Evolutionary conservation across 1,284 basidiomycete genomes (phyloP).

Genomic region (Phellinidium pouzarii): DNA sequence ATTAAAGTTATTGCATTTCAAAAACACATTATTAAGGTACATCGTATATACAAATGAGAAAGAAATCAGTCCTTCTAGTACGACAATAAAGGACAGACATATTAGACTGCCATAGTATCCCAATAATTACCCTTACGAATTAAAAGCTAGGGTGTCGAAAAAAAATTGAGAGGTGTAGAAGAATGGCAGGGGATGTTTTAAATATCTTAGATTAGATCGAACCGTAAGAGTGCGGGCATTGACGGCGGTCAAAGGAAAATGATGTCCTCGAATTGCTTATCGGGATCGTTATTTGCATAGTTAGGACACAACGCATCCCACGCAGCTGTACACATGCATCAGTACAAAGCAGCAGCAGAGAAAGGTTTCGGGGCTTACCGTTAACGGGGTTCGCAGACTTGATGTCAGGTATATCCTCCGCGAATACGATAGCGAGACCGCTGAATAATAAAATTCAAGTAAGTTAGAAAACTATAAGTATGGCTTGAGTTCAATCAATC

Average conservation of each 20-base stretch:
- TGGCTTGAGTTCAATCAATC: neutral
- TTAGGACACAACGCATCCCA: slow-evolving; percentile 15
- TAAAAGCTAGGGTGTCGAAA: too few species aligned
- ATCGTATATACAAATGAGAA: too few species aligned
- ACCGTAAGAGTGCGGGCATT: too few species aligned
- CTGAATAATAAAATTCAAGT: slow-evolving; percentile 2
- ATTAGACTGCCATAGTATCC: too few species aligned
- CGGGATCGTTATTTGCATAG: slow-evolving; percentile 14
- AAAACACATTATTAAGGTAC: too few species aligned
- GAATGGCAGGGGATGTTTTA: too few species aligned
- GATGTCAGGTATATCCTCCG: slow-evolving; percentile 14
- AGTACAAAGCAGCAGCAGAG: neutral
- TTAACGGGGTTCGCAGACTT: slow-evolving; percentile 12
- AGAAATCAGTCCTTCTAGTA: too few species aligned
- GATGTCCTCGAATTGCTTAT: slow-evolving; percentile 12
- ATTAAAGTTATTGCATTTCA: too few species aligned
- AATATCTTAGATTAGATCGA: too few species aligned
- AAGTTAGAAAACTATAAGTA: neutral
- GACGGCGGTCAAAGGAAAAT: neutral
- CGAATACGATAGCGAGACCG: slow-evolving; percentile 18
- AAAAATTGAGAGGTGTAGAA: too few species aligned
- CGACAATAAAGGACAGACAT: too few species aligned
- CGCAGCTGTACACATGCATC: slow-evolving; percentile 5
- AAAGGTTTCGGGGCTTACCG: slow-evolving; percentile 7
- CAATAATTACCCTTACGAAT: too few species aligned